These are phyloP conservation scores for Puccinia triticina DNA, from an alignment of 1,284 basidiomycete genomes.

Conservation along the genomic window DNA sequence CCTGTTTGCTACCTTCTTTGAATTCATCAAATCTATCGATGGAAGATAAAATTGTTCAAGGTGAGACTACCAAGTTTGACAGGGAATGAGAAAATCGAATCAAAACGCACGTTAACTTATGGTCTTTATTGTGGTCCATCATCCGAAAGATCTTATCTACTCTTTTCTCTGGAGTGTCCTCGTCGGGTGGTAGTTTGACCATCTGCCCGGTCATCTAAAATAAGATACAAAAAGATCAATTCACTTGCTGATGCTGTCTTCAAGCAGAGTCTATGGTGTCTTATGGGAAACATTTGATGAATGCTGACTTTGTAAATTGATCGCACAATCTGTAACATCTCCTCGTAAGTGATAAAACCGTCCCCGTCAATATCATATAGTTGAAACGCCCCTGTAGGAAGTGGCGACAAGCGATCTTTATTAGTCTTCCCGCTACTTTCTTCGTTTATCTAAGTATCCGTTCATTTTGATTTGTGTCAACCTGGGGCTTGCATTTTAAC, in stretches of 20 bases:
- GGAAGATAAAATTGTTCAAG: not conserved
- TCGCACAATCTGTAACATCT: slow-evolving; percentile 95
- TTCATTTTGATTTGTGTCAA: not conserved
- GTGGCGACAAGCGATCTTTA: slow-evolving; percentile 53
- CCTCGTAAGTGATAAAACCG: slow-evolving; percentile 93
- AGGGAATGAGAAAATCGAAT: slow-evolving; percentile 64
- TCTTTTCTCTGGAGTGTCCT: slow-evolving; percentile 98
- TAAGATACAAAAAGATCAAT: not conserved
- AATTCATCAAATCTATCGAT: slow-evolving; percentile 71
- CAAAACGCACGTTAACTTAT: slow-evolving; percentile 52
- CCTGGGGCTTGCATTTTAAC: slow-evolving; percentile 78
- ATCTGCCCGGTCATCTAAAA: slow-evolving; percentile 74
- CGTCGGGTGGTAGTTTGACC: slow-evolving; percentile 95
- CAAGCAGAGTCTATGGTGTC: slow-evolving; percentile 68
- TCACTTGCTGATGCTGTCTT: not conserved
- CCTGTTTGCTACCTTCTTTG: slow-evolving; percentile 93
- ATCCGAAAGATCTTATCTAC: slow-evolving; percentile 73
- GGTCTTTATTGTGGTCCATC: slow-evolving; percentile 58
- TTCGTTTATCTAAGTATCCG: not conserved
- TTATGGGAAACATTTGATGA: not conserved
- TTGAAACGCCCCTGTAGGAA: slow-evolving; percentile 91
- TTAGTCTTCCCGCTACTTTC: slow-evolving; percentile 34
- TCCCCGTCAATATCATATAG: slow-evolving; percentile 98
- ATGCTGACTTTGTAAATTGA: slow-evolving; percentile 80
- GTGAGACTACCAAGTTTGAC: not conserved